Conservation (phyloP, 768 basidiomycete genomes). For the Coprinopsis sp. region DNA sequence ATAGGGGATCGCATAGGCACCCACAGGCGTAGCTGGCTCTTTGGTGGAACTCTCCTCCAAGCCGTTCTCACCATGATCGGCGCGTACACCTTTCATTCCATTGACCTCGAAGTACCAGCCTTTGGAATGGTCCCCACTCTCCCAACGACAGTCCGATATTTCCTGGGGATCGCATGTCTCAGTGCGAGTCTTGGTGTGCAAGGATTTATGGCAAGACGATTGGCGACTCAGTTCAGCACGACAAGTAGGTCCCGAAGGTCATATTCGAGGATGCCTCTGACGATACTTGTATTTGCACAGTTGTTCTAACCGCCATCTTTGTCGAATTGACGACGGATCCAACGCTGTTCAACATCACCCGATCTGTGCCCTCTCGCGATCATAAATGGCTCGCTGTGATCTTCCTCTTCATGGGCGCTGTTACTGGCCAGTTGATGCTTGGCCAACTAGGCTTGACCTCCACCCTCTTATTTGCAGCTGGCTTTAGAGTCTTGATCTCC, state of each 20-base stretch:
- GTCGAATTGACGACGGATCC: conserved; percentile 82
- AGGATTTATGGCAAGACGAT: conserved; percentile 11
- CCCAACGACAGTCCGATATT: neutral
- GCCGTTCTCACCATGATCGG: conserved; percentile 4
- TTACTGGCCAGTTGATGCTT: conserved; percentile 56
- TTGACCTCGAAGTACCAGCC: too few relatives aligned
- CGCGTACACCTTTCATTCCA: conserved; percentile 4
- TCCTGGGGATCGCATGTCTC: conserved; percentile 9
- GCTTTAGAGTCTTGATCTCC: conserved; percentile 55
- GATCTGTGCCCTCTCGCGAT: conserved; percentile 57
- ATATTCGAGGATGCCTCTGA: neutral
- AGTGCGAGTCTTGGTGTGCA: conserved; percentile 12
- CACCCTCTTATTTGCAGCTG: conserved; percentile 63
- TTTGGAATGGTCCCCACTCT: neutral
- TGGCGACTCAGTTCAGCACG: conserved; percentile 8
- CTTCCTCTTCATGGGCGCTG: conserved; percentile 71
- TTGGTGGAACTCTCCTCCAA: conserved; percentile 9
- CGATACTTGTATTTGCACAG: conserved; percentile 3
- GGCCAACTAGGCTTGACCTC: conserved; percentile 55
- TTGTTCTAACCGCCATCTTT: conserved; percentile 65
- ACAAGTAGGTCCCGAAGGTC: conserved; percentile 5
- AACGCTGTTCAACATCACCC: conserved; percentile 54
- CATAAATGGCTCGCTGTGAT: conserved; percentile 63
- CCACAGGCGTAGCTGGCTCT: conserved; percentile 10
- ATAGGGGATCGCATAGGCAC: conserved; percentile 8